These are phyloP conservation scores for Ogataea thermomethanolica DNA, from an alignment of 805 yeast species.

Conservation along the genomic window DNA sequence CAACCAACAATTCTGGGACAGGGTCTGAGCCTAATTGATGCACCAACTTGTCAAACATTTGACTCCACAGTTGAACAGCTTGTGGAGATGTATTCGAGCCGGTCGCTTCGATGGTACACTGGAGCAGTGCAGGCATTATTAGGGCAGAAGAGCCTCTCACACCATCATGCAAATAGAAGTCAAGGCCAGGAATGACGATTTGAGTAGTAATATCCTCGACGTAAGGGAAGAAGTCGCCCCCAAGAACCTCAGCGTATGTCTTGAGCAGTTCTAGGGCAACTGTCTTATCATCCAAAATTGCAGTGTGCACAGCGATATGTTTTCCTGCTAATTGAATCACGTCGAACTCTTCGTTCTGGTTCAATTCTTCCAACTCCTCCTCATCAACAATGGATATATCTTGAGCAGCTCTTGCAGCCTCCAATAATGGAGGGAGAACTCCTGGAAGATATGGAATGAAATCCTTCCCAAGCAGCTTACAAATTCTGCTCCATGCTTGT, in stretches of 20 bases:
- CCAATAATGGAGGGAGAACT: constrained; percentile 85
- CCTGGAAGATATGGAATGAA: constrained; percentile 79
- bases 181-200: constrained; percentile 82
- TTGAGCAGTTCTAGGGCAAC: constrained; percentile 85
- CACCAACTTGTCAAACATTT: constrained; percentile 63
- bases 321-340: constrained; percentile 88
- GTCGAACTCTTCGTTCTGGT: constrained; percentile 91
- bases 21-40: constrained; percentile 74
- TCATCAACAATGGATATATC: constrained; percentile 88
- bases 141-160: constrained; percentile 90
- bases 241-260: constrained; percentile 79
- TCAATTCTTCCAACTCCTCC: constrained; percentile 76
- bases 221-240: constrained; percentile 78
- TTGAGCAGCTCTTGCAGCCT: constrained; percentile 84
- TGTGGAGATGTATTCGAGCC: constrained; percentile 52
- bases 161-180: constrained; percentile 89
- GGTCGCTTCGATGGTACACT: constrained; percentile 55
- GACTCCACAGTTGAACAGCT: constrained; percentile 67
- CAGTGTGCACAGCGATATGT: constrained; percentile 91
- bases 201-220: constrained; percentile 74
- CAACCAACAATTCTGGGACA: constrained; percentile 74
- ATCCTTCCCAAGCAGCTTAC: constrained; percentile 79
- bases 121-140: constrained; percentile 72
- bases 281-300: constrained; percentile 90
- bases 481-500: constrained; percentile 95